Base-by-base conservation (phyloP, 2,329 filamentous ascomycete genomes). In the Cercospora canescens region DNA sequence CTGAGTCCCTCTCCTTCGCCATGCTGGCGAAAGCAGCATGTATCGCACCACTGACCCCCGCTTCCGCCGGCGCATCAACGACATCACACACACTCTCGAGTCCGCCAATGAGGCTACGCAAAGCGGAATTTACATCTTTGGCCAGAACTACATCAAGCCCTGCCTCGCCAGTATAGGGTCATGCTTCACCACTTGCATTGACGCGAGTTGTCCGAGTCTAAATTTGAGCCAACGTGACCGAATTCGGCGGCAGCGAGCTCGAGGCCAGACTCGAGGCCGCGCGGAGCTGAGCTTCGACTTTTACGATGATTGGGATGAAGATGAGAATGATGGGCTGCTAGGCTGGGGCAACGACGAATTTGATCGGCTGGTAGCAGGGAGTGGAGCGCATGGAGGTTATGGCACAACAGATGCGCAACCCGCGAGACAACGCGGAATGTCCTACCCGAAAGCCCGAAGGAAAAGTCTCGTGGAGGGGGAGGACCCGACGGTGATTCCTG, bases 261-360 rank as follows among this genome's bases (percentile, higher is more conserved):
- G 93, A 73, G 86, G 90, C 37, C 80, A 84, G 24, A 79, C 81
- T 63, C 77, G 82, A 67, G 88, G 87, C 2, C 80, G 88, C 60
- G 91, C 93, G 30, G 94, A 97, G 79, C 87, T 91, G 73, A 94
- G 88, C 74, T 98, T 98, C 77, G 94, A 97, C 78, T 98, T 98
- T 78, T 98, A 98, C 81, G 94, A 97, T 79, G 94, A 97, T 79
- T 98, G 94, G 94, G 93, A 97, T 67, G 84, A 86, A 54, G 85
- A 88, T 62, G 86, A 88, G 32, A 85, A 86, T 35, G 85, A 88
- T 41, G 86, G 89, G 0, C 78, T 94, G 56, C 81, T 94, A 60
- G 96, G 93, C 91, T 89, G 90, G 41, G 80, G 73, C 1, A 89
- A 86, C 71, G 93, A 96, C 74, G 93, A 96, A 76, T 88, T 96